Evolutionary conservation across 2,329 filamentous ascomycete species (phyloP).

Genomic region (Diaporthe australafricana): DNA sequence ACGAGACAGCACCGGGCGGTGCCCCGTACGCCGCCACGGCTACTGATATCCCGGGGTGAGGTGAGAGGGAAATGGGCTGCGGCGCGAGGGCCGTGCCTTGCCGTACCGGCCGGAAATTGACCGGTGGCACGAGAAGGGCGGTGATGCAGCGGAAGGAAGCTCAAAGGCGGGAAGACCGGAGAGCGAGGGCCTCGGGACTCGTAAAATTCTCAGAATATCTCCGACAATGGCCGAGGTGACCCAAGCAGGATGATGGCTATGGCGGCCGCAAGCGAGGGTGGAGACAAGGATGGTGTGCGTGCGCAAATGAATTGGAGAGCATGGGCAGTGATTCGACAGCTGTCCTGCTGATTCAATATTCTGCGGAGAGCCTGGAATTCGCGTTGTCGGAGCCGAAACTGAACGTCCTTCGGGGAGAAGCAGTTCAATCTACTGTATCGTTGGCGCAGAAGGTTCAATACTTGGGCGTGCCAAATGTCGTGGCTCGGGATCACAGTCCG

Average conservation of each 20-base stretch:
- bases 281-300: constrained; percentile 23
- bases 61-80: constrained; percentile 39
- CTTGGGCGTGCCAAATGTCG: neutral
- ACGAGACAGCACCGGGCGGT: constrained; percentile 38
- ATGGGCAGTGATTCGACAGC: constrained; percentile 19
- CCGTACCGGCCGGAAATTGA: constrained; percentile 15
- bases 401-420: neutral
- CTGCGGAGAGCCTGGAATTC: constrained; percentile 21
- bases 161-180: neutral
- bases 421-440: neutral
- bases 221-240: constrained; percentile 12
- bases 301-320: constrained; percentile 17
- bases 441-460: neutral
- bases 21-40: constrained; percentile 51
- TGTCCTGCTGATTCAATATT: constrained; percentile 29
- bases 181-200: constrained; percentile 1
- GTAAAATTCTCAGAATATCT: neutral
- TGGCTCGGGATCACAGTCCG: neutral
- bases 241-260: constrained; percentile 4
- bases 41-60: constrained; percentile 44
- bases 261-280: neutral
- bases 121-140: constrained; percentile 16
- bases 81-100: constrained; percentile 28
- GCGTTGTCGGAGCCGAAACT: neutral
- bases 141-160: neutral